Conservation (phyloP, 306 rosid species). For the Arachis stenosperma region DNA sequence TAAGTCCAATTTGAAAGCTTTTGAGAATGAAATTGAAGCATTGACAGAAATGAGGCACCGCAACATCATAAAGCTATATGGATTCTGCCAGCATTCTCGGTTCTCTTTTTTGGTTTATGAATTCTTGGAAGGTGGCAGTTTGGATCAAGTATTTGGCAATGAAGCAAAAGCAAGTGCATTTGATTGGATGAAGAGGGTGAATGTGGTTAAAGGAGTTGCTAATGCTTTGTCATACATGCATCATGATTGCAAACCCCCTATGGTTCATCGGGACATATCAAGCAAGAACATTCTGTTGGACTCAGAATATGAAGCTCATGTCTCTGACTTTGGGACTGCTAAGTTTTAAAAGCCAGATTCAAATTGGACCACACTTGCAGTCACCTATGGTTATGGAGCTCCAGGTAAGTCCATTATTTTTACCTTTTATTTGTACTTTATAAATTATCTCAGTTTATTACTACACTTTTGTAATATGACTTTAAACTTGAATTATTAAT, state of each 20-base stretch:
- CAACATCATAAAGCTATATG: conserved; percentile 44
- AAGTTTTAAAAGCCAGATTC: conserved; percentile 40
- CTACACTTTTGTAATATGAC: background rate
- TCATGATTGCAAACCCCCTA: conserved; percentile 43
- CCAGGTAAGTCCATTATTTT: conserved; percentile 44
- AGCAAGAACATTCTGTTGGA: conserved; percentile 45
- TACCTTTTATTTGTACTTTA: background rate
- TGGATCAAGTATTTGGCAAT: conserved; percentile 33
- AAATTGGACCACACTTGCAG: conserved; percentile 38
- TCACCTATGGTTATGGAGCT: conserved; percentile 42
- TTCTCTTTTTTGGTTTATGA: conserved; percentile 42
- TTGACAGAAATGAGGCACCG: conserved; percentile 41
- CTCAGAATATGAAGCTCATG: conserved; percentile 46
- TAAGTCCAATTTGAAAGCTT: conserved; percentile 31
- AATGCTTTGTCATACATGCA: conserved; percentile 48
- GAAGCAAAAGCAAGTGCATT: conserved; percentile 32
- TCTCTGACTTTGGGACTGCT: conserved; percentile 43
- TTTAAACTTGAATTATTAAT: background rate
- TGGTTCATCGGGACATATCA: conserved; percentile 44
- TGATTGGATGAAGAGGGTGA: conserved; percentile 46
- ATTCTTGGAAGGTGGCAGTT: conserved; percentile 47
- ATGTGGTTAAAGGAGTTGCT: conserved; percentile 46
- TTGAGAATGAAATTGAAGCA: conserved; percentile 39
- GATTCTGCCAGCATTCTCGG: conserved; percentile 41
- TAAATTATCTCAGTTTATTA: background rate